Evolutionary conservation across 1,284 basidiomycete genomes (phyloP).

Genomic region (Marasmius tenuissimus): DNA sequence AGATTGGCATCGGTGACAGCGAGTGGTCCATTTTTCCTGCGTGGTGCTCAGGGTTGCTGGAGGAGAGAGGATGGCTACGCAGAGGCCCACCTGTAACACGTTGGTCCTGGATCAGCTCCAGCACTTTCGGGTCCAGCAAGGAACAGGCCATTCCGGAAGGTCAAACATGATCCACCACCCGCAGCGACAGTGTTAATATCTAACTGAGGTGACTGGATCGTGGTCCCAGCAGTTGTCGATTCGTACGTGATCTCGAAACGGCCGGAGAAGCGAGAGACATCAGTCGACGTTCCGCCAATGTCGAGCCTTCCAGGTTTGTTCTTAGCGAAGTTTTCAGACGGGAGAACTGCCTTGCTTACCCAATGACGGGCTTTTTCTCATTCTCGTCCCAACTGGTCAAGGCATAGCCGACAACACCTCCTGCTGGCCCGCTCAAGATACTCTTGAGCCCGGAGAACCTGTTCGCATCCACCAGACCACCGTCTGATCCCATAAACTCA

Average conservation of each 20-base stretch:
- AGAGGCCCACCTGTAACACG: conserved; percentile 65
- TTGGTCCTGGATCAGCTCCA: conserved; percentile 83
- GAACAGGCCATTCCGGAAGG: conserved; percentile 81
- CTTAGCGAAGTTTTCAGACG: background rate
- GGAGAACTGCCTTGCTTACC: conserved; percentile 40
- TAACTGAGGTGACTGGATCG: conserved; percentile 85
- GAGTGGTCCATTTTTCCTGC: conserved; percentile 80
- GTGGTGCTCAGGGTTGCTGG: background rate
- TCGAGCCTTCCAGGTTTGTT: conserved; percentile 50
- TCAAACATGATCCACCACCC: conserved; percentile 83
- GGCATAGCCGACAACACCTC: conserved; percentile 87
- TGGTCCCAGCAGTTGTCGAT: conserved; percentile 88
- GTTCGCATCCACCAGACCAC: conserved; percentile 82
- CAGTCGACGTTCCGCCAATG: conserved; percentile 87
- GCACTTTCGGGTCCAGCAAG: conserved; percentile 83
- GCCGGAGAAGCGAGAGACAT: conserved; percentile 87
- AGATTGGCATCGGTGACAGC: conserved; percentile 89
- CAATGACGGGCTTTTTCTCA: conserved; percentile 69
- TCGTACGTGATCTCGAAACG: conserved; percentile 89
- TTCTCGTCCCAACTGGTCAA: conserved; percentile 80
- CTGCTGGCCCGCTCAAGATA: conserved; percentile 86
- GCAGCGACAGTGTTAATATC: conserved; percentile 90
- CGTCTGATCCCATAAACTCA: conserved; percentile 88
- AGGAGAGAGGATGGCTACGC: background rate
- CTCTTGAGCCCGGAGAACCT: conserved; percentile 89